Base-by-base conservation (phyloP, 176 grass and related monocot genomes). In the Aegilops longissima region DNA sequence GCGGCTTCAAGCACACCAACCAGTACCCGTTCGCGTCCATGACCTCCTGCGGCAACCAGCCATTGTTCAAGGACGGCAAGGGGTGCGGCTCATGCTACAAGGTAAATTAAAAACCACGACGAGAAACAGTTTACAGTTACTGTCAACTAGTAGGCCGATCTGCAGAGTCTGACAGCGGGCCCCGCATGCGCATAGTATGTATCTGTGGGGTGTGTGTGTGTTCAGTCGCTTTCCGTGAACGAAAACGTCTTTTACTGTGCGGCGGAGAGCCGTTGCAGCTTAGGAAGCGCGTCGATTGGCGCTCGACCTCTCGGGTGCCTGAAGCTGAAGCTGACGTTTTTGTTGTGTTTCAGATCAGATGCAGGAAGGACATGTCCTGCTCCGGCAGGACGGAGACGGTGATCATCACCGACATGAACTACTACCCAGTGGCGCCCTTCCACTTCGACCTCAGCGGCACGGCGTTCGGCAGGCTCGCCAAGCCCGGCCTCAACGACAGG, bases 391-490 rank as follows among this genome's bases (percentile, higher is more conserved):
- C 83, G 78, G 90, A 92, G 86, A 92, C 88, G 72, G 88, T 98
- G 66, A 85, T 90, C 82, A 95, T 93, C 61, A 90, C 95, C 7
- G 93, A 98, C 93, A 88, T 90, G 86, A 95, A 94, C 83, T 92
- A 92, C 84, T 94, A 89, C 70, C 91, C 93, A 4, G 80, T 91
- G 49, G 80, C 87, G 8, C 82, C 36, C 33, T 94, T 13, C 87
- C 95, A 98, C 77, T 95, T 98, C 86, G 95, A 95, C 85, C 92
- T 98, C 80, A 93, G 91, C 73, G 93, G 93, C 70, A 95, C 91
- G 2, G 87, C 95, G 33, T 95, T 98, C 84, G 95, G 95, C 61
- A 13, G 85, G 30, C 94, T 98, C 67, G 85, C 93, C 44, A 87
- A 67, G 86, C 86, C 95, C 0, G 93, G 95, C 7, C 87, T 87